Base-by-base conservation (phyloP, 1,284 basidiomycete species). In the Malassezia slooffiae region DNA sequence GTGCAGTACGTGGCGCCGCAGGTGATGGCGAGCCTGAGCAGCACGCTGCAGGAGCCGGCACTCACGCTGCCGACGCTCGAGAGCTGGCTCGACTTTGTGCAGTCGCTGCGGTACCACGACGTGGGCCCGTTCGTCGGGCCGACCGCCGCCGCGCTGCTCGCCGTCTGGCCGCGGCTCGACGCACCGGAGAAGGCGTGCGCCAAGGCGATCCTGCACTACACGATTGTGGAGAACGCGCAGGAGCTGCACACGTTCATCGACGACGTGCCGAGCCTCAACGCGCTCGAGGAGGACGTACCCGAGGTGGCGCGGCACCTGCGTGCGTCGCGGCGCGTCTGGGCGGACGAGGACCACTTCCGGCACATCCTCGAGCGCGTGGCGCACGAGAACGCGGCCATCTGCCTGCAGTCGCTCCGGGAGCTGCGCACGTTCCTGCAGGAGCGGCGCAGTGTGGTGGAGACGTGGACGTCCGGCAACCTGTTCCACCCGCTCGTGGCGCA, bases 21-120 rank as follows among this genome's bases (percentile, higher is more conserved):
- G 51, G 82, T 97, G 57, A 88, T 97, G 82, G 88, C 91, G 0
- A 88, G 84, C n/a, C 76, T 97, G 31, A 91, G 95, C 71, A 87
- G 84, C 15, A 85, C 83, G 67, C 75, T 96, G 6, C 73, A 75
- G 31, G 75, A 82, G 8, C 76, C 77, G 0, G 81, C 82, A 43
- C 75, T 97, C 4, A 77, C 84, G 1, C 77, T 83, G 45, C 80
- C 81, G 4, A 85, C 87, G 0, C 75, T 99, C 2, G 73, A 79
- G 29, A 85, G 81, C 36, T 96, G 90, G 89, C 71, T 77, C 43
- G 75, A 74, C 15, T 93, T 96, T 70, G 74, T 95, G 54, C 77
- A 74, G 6, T 80, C 80, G 1, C 72, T 95, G 30, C 74, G 75
- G 4, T 77, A 79, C 20, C 71, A 72, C 27, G 89, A 96, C 50